Percentiles rank a stretch among this genome's conserved stretches.
phyloP scores from a whole-genome alignment of 1,284 basidiomycete genomes.

The Clitocybe nebularis region DNA sequence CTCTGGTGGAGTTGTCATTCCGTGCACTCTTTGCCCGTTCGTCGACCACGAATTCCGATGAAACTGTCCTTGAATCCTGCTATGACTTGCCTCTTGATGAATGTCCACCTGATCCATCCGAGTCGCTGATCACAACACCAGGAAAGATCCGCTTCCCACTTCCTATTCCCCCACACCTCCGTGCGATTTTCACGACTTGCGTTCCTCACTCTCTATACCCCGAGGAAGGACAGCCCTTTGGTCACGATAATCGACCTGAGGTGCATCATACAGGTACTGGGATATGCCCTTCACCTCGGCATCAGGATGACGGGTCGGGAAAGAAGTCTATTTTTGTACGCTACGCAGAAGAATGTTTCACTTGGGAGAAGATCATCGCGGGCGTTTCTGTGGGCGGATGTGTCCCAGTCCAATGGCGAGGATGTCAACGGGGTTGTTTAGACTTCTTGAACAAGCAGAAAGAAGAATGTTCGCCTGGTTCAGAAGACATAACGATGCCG shows the following conservation, averaged over 20 bases:
- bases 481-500: no score
- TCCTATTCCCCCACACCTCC: slow-evolving; percentile 22
- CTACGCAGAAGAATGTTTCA: slow-evolving; percentile 58
- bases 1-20: slow-evolving; percentile 48
- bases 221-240: slow-evolving; percentile 14
- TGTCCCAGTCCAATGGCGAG: slow-evolving; percentile 68
- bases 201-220: slow-evolving; percentile 33
- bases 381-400: slow-evolving; percentile 47
- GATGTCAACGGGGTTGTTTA: slow-evolving; percentile 60
- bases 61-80: slow-evolving; percentile 30
- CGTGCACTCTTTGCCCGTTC: slow-evolving; percentile 45
- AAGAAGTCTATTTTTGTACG: slow-evolving; percentile 40
- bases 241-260: slow-evolving; percentile 9
- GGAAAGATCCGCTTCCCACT: slow-evolving; percentile 15
- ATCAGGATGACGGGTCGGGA: slow-evolving; percentile 24
- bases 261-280: slow-evolving; percentile 34
- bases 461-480: no score
- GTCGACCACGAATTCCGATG: slow-evolving; percentile 10
- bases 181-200: slow-evolving; percentile 30
- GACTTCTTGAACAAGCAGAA: slow-evolving; percentile 42
- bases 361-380: slow-evolving; percentile 59
- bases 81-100: slow-evolving; percentile 33
- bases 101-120: slow-evolving; percentile 5
- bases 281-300: slow-evolving; percentile 51
- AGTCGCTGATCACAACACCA: slow-evolving; percentile 1